These are phyloP conservation scores for Talaromyces nanjingensis DNA, from an alignment of 495 filamentous ascomycete species.

Conservation along the genomic window DNA sequence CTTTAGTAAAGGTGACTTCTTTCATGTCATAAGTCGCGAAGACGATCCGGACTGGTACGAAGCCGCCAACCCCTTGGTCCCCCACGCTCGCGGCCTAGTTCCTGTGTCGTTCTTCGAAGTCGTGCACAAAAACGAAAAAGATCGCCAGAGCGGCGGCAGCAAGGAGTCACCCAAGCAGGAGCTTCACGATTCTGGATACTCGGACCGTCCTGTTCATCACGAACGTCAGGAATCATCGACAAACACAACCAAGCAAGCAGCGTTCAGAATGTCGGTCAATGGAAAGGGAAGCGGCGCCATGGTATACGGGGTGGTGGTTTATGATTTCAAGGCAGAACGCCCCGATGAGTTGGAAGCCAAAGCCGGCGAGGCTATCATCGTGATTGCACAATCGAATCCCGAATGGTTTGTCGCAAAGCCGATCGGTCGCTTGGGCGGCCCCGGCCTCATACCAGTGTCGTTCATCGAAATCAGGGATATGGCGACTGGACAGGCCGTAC, in stretches of 20 bases:
- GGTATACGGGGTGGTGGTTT: constrained; percentile 95
- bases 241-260: constrained; percentile 16
- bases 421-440: constrained; percentile 87
- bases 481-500: constrained; percentile 73
- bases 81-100: constrained; percentile 82
- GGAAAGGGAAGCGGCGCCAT: constrained; percentile 68
- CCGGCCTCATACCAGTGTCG: constrained; percentile 91
- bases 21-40: constrained; percentile 95
- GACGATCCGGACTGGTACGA: constrained; percentile 97
- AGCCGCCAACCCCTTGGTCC: constrained; percentile 90
- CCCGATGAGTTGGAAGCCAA: constrained; percentile 94
- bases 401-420: constrained; percentile 99
- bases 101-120: constrained; percentile 90
- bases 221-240: constrained; percentile 29
- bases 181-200: constrained; percentile 74
- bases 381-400: constrained; percentile 98
- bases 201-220: constrained; percentile 47
- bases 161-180: constrained; percentile 51
- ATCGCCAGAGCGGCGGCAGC: constrained; percentile 67
- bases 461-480: constrained; percentile 97
- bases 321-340: constrained; percentile 92
- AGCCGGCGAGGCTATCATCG: constrained; percentile 91
- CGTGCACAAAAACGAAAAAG: constrained; percentile 82
- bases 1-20: constrained; percentile 93
- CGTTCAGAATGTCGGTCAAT: constrained; percentile 41